These are phyloP conservation scores for Fusarium tjaetaba DNA, from an alignment of 2,329 filamentous ascomycete species.

Conservation along the genomic window DNA sequence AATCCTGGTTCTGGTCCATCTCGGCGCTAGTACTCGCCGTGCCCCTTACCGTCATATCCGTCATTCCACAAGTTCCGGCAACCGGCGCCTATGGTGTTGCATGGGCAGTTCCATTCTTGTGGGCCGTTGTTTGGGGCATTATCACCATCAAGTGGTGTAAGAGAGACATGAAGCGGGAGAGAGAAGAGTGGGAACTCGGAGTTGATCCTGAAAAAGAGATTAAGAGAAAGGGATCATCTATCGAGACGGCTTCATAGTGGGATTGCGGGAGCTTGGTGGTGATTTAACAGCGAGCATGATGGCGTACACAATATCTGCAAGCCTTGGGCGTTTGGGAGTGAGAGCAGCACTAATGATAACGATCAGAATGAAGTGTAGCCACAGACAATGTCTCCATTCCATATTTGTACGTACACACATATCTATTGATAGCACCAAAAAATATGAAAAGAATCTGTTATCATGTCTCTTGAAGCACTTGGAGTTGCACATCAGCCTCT, in stretches of 20 bases:
- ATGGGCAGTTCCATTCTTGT: conserved; percentile 54
- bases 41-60: conserved; percentile 50
- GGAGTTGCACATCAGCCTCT: background rate
- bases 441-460: conserved; percentile 9
- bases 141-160: conserved; percentile 52
- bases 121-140: conserved; percentile 48
- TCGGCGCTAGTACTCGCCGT: conserved; percentile 51
- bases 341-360: background rate
- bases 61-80: conserved; percentile 49
- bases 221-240: conserved; percentile 24
- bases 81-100: conserved; percentile 51
- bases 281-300: conserved; percentile 15
- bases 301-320: background rate
- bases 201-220: conserved; percentile 35
- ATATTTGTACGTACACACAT: conserved; percentile 11
- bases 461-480: background rate
- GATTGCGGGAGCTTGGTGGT: background rate
- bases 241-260: conserved; percentile 18
- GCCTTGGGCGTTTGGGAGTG: conserved; percentile 14
- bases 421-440: background rate
- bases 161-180: conserved; percentile 49
- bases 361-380: conserved; percentile 15
- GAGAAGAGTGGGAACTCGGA: conserved; percentile 51
- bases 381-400: background rate
- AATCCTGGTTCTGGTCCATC: conserved; percentile 55